These are phyloP conservation scores for Sapria himalayana DNA, from an alignment of 345 rosid genomes.

Conservation along the genomic window DNA sequence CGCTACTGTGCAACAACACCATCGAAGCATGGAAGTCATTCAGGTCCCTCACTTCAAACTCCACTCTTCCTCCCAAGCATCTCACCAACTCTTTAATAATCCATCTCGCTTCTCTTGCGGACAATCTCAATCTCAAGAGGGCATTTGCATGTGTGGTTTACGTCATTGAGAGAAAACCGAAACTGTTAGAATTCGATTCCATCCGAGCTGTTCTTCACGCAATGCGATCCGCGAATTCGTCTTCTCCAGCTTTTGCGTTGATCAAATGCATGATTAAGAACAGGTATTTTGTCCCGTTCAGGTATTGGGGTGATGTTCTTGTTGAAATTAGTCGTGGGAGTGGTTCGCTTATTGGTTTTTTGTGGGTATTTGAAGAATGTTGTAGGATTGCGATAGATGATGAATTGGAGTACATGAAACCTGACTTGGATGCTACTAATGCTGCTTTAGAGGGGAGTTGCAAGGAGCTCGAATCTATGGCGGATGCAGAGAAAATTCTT, in stretches of 20 bases:
- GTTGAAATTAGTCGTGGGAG: constrained; percentile 34
- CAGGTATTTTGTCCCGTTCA: constrained; percentile 69
- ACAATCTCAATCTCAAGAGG: constrained; percentile 53
- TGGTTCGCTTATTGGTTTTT: constrained; percentile 26
- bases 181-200: constrained; percentile 31
- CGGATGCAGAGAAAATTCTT: constrained; percentile 43
- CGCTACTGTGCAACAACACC: constrained; percentile 28
- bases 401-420: constrained; percentile 54
- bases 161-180: constrained; percentile 42
- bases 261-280: constrained; percentile 53
- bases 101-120: constrained; percentile 31
- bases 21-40: constrained; percentile 76
- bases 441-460: constrained; percentile 64
- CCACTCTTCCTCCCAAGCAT: constrained; percentile 31
- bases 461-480: constrained; percentile 27
- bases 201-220: constrained; percentile 29
- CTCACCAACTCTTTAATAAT: constrained; percentile 53
- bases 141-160: constrained; percentile 77
- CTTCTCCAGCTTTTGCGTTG: constrained; percentile 66
- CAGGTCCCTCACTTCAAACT: constrained; percentile 33
- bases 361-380: constrained; percentile 43
- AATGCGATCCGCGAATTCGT: constrained; percentile 32
- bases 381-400: constrained; percentile 60
- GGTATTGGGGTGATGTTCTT: constrained; percentile 44
- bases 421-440: constrained; percentile 47